Evolutionary conservation across 2,329 filamentous ascomycete genomes (phyloP), one percentile per base, ranked within the genome.

Genomic region (Calonectria crousiana): DNA sequence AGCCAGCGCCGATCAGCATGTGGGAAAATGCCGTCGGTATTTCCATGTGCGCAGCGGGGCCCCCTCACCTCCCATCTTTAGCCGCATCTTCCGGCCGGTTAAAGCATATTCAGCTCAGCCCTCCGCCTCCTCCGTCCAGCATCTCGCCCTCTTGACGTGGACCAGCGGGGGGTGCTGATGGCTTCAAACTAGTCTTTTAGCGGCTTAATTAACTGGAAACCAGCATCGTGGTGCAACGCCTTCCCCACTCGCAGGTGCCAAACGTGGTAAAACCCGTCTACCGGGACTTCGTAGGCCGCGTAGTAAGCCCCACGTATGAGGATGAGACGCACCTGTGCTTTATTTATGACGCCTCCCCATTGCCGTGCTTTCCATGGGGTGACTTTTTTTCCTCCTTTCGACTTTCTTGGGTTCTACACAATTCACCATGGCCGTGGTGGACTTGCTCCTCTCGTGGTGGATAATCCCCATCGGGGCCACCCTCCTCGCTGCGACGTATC

Each of bases 401-500:
- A 53, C 6, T 16, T 18, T 62, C 34, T 28, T 20, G 30, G 28
- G 16, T 53, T 16, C 18, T 30, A 36, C 14, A 20, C 13, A 34
- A 20, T 26, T 36, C 72, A 32, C 32, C 58, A 84, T 85, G 84
- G 80, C 82, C 0, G 36, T 85, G 28, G 41, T 82, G 4, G 78
- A 82, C 44, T 53, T 77, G 49, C 58, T 82, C 32, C 71, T 87
- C 28, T 88, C 89, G 4, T 87, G 88, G n/a, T 90, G 86, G 86
- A 82, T 86, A 2, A 79, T 89, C 20, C 84, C 83, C 2, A 81
- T 85, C 0, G 85, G 90, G n/a, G 80, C 90, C 13, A 84, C 88
- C 9, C 80, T 89, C 38, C 78, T 92, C 2, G 74, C 89, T 9
- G 82, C 88, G 26, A 92, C 87, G 81, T 94, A 92, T 65, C 67